phyloP scores from a whole-genome alignment of 169 alveolate genomes.

The Eimeria maxima region DNA sequence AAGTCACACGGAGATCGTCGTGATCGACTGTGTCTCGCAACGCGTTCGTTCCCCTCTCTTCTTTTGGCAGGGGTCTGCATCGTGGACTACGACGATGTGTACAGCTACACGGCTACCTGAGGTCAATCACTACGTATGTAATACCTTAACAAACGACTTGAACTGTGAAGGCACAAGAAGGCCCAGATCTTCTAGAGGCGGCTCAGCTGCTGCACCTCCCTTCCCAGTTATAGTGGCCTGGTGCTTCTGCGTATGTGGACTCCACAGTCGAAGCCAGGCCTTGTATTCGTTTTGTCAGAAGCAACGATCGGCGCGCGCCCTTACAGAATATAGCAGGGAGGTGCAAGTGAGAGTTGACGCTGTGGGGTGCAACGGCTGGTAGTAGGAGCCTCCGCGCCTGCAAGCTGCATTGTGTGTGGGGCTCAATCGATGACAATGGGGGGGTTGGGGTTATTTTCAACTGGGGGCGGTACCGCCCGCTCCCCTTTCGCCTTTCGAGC shows the following conservation, averaged over 20 bases:
- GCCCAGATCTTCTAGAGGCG: background rate
- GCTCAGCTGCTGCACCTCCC: conserved; percentile 14
- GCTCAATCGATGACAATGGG: conserved; percentile 71
- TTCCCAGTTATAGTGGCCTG: background rate
- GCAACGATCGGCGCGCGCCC: background rate
- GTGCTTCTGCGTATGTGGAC: background rate
- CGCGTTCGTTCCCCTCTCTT: background rate
- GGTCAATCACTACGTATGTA: background rate
- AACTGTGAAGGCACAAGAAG: background rate
- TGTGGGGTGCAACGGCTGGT: background rate
- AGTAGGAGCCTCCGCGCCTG: background rate
- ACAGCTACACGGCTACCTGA: background rate
- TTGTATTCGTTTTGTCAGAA: background rate
- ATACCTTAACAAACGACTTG: background rate
- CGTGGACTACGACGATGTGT: background rate
- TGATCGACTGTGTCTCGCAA: background rate
- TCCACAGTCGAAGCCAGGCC: background rate
- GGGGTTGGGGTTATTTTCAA: conserved; percentile 45
- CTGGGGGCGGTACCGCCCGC: conserved; percentile 39
- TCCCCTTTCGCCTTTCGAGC: conserved; percentile 71
- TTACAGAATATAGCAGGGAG: background rate
- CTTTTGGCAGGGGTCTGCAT: background rate
- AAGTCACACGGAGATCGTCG: background rate
- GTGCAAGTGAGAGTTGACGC: background rate
- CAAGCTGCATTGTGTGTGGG: background rate